Evolutionary conservation across 805 yeast species (phyloP).

Genomic region (Jamesozyma spencerorum): DNA sequence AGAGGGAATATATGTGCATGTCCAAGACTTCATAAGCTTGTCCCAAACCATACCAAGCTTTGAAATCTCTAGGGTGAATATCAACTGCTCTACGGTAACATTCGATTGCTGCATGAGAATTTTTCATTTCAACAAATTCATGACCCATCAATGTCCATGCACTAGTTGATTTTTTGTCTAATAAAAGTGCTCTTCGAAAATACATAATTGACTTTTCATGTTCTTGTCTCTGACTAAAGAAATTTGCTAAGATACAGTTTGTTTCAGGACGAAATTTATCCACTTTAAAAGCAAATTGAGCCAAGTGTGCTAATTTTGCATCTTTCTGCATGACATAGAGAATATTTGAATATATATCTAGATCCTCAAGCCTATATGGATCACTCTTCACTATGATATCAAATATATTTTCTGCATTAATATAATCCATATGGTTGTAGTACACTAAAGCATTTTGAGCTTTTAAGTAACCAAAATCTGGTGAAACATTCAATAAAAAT

Average conservation of each 20-base stretch:
- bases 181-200: constrained; percentile 77
- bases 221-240: constrained; percentile 81
- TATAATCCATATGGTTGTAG: constrained; percentile 79
- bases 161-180: constrained; percentile 69
- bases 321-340: constrained; percentile 87
- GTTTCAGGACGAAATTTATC: constrained; percentile 90
- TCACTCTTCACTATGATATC: constrained; percentile 65
- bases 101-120: constrained; percentile 96
- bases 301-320: constrained; percentile 73
- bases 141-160: constrained; percentile 99
- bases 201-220: constrained; percentile 93
- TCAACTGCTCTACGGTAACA: constrained; percentile 90
- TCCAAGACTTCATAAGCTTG: constrained; percentile 96
- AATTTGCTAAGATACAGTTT: constrained; percentile 89
- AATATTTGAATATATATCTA: constrained; percentile 91
- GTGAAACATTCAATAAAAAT: constrained; percentile 46
- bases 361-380: constrained; percentile 80
- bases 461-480: constrained; percentile 62
- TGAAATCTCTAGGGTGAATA: constrained; percentile 75
- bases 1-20: constrained; percentile 86
- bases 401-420: constrained; percentile 67
- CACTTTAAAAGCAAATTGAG: constrained; percentile 72
- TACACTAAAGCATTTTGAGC: constrained; percentile 76
- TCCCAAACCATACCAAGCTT: constrained; percentile 98
- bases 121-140: constrained; percentile 91